Evolutionary conservation across 441 rosid species (phyloP).

Genomic region (Populus hybrid): DNA sequence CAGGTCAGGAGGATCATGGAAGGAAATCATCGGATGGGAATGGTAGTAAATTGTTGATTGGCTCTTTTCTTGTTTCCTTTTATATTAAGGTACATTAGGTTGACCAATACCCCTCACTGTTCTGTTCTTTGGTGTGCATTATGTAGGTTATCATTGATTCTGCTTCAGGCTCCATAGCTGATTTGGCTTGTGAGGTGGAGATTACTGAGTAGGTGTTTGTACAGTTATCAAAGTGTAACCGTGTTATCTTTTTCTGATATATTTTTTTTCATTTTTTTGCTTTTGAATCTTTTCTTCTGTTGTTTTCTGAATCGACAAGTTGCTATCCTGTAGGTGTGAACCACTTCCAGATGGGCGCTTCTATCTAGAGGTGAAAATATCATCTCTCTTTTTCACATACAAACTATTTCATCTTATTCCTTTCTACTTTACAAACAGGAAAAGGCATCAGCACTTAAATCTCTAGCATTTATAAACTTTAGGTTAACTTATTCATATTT

Average conservation of each 20-base stretch:
- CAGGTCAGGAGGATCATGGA: constrained; percentile 98
- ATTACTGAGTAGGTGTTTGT: constrained; percentile 75
- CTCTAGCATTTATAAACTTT: not conserved
- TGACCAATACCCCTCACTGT: constrained; percentile 14
- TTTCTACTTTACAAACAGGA: not conserved
- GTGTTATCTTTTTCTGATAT: not conserved
- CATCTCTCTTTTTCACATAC: constrained; percentile 7
- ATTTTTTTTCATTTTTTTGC: not conserved
- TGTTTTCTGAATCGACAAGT: constrained; percentile 8
- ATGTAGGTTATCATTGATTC: constrained; percentile 71
- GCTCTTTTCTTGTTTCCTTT: constrained; percentile 20
- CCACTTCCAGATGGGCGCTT: constrained; percentile 97
- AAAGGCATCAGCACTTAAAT: not conserved
- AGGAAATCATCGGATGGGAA: constrained; percentile 97
- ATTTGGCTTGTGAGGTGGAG: constrained; percentile 95
- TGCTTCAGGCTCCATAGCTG: constrained; percentile 59
- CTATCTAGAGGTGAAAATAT: constrained; percentile 67
- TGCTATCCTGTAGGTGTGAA: constrained; percentile 61
- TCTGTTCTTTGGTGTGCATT: constrained; percentile 5
- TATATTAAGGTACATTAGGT: not conserved
- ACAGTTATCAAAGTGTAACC: constrained; percentile 3
- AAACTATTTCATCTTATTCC: not conserved
- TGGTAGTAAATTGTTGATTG: constrained; percentile 46
- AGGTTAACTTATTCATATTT: not conserved
- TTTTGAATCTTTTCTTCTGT: not conserved